Base-by-base conservation (phyloP, 2,329 filamentous ascomycete genomes). In the Claviceps digitariae region DNA sequence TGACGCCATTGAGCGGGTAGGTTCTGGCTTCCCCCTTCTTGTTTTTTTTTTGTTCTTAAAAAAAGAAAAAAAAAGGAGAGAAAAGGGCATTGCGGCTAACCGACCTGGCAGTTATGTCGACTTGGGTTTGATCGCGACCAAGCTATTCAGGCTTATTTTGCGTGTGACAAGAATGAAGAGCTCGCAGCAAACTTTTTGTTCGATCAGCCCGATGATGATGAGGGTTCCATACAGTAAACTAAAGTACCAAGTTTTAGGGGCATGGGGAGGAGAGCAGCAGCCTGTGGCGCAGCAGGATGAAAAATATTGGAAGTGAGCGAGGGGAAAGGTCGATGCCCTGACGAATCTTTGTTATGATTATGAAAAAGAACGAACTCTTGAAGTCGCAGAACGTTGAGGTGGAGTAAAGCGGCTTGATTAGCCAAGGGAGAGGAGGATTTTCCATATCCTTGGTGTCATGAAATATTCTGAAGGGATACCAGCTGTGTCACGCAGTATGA, bases 81-180 rank as follows among this genome's bases (percentile, higher is more conserved):
- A 20, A n/a, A 25, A 12, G 12, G 21, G 15, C 20, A 13, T 36
- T 29, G 23, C 15, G 34, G 34, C 52, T 54, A 12, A 51, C 50
- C 40, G 8, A n/a, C 31, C 25, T 13, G 23, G 12, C 36, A 95
- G 87, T 77, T 98, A 65, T 95, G 89, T 72, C 86, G 87, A 58
- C 83, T 98, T 46, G 93, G 93, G 38, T 98, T 98, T 67, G 83
- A 91, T 62, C 84, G 90, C 56, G 90, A 97, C 62, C 82, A 90
- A 62, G 93, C 93, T 51, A 95, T 97, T 60, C 91, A 98, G 72
- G 93, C 93, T 27, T 98, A 97, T 73, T 98, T 98, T 67, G 93
- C 93, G 36, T 98, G 93, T 70, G 93, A 98, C 72, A 98, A 97
- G 80, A 97, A 98, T 69, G 93, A 98, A 72, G 93, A 98, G 71